Percentiles rank a stretch among this genome's conserved stretches.
Conservation (phyloP, 306 rosid genomes). For the Biancaea sappan region DNA sequence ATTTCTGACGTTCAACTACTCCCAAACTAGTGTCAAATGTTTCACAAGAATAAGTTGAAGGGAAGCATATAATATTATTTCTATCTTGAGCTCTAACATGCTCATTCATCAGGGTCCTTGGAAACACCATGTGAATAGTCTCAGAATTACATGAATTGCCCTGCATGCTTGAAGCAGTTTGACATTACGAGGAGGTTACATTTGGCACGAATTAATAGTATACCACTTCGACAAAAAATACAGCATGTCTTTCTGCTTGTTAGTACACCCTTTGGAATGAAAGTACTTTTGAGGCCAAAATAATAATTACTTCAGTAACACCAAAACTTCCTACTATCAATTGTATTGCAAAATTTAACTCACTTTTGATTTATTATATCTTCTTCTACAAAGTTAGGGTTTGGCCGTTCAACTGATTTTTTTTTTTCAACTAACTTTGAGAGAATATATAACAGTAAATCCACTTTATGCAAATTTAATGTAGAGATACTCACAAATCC, state of each 20-base stretch:
- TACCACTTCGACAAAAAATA: neutral
- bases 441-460: neutral
- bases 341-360: neutral
- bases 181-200: neutral
- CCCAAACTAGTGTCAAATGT: neutral
- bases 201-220: neutral
- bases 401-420: neutral
- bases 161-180: neutral
- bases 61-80: neutral
- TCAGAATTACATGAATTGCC: neutral
- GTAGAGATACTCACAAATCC: slow-evolving; percentile 75
- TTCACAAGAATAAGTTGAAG: too few species aligned
- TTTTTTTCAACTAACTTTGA: neutral
- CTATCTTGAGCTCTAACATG: neutral
- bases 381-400: neutral
- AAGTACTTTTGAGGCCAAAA: neutral
- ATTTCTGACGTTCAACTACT: neutral
- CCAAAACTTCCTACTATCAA: neutral
- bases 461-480: neutral
- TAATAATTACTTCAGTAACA: neutral
- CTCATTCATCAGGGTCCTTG: neutral
- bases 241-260: neutral
- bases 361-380: neutral
- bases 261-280: neutral
- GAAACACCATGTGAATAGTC: neutral